A percentile compares a stretch with the other conserved stretches of the same genome.
phyloP scores from a whole-genome alignment of 768 basidiomycete genomes.

The Clathrus columnatus region DNA sequence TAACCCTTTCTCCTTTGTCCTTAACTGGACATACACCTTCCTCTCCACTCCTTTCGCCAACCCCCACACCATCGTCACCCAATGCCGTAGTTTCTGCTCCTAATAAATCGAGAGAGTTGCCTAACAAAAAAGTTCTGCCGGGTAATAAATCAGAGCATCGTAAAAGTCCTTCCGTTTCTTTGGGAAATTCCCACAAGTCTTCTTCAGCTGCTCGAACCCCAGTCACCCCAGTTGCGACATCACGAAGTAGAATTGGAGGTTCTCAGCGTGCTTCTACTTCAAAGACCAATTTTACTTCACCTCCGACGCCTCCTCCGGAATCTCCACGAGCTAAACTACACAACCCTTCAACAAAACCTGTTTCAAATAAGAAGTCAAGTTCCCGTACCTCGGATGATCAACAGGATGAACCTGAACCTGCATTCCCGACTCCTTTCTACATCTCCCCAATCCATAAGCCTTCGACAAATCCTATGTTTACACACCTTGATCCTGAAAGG shows the following conservation, averaged over 20 bases:
- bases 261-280: not conserved
- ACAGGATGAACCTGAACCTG: not conserved
- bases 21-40: constrained; percentile 17
- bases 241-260: not conserved
- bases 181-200: constrained; percentile 11
- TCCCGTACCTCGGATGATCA: not conserved
- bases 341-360: constrained; percentile 5
- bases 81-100: not conserved
- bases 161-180: constrained; percentile 23
- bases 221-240: not conserved
- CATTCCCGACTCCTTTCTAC: constrained; percentile 44
- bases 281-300: constrained; percentile 12
- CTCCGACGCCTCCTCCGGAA: constrained; percentile 21
- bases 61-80: constrained; percentile 1
- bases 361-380: constrained; percentile 12
- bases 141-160: constrained; percentile 1
- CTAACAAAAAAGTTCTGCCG: constrained; percentile 1
- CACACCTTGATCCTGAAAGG: constrained; percentile 42
- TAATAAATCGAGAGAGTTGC: not conserved
- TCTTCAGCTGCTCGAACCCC: constrained; percentile 15
- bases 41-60: constrained; percentile 15
- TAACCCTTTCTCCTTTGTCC: constrained; percentile 43
- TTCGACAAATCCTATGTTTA: constrained; percentile 76
- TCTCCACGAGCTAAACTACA: constrained; percentile 12
- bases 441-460: constrained; percentile 73